Evolutionary conservation across 2,329 filamentous ascomycete species (phyloP).

Genomic region (Falciphora oryzae): DNA sequence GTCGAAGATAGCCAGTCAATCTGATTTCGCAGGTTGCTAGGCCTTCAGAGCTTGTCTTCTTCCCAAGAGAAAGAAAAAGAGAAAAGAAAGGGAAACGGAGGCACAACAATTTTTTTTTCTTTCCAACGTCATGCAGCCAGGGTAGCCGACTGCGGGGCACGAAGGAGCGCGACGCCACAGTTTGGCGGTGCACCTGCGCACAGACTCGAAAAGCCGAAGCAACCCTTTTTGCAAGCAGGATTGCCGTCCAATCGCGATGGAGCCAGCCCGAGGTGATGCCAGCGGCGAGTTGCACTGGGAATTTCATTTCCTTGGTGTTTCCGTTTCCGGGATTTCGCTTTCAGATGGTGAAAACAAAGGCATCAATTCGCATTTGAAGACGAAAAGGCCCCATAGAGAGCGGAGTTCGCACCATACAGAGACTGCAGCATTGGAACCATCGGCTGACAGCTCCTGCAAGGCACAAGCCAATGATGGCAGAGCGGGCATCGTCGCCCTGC

Average conservation of each 20-base stretch:
- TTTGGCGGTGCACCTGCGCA: not conserved
- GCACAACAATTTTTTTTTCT: slow-evolving; percentile 18
- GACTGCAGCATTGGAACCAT: not conserved
- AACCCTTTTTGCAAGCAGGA: not conserved
- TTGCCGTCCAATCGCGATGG: no score
- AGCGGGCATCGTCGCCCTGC: no score
- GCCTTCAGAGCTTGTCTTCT: slow-evolving; percentile 16
- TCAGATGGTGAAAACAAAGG: no score
- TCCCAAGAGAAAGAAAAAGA: slow-evolving; percentile 22
- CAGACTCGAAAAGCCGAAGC: not conserved
- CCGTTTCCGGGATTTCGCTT: no score
- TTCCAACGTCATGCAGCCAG: not conserved
- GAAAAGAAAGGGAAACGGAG: slow-evolving; percentile 14
- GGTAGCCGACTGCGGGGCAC: slow-evolving; percentile 4
- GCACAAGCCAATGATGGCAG: not conserved
- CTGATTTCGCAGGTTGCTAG: slow-evolving; percentile 6
- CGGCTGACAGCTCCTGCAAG: not conserved
- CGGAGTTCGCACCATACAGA: no score
- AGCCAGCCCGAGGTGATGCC: not conserved
- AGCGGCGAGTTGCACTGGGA: not conserved
- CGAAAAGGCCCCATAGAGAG: not conserved
- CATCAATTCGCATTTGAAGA: no score
- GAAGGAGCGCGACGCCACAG: not conserved
- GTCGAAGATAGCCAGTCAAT: slow-evolving; percentile 10
- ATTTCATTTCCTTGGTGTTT: not conserved